Percentiles rank a stretch among this genome's conserved stretches.
Conservation (phyloP, 108 stramenopile species). For the Nitzschia inconspicua region DNA sequence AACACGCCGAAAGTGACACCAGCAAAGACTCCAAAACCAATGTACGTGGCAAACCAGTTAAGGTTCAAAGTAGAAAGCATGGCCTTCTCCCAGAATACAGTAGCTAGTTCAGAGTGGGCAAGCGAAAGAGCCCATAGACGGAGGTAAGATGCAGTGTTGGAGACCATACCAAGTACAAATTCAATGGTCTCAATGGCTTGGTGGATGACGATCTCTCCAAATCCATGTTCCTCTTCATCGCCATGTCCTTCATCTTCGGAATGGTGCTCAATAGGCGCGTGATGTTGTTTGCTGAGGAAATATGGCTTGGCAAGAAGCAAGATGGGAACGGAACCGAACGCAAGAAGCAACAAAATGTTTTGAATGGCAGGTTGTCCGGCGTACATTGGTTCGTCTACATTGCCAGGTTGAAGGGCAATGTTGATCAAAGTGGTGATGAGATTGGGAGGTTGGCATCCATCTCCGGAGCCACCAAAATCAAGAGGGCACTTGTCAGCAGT, state of each 20-base stretch:
- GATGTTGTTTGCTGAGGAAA: conserved; percentile 59
- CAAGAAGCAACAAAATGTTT: conserved; percentile 83
- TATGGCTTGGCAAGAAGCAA: conserved; percentile 94
- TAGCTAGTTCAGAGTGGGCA: conserved; percentile 97
- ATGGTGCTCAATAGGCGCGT: conserved; percentile 33
- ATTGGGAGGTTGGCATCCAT: conserved; percentile 97
- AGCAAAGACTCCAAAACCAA: conserved; percentile 95
- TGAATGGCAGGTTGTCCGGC: conserved; percentile 86
- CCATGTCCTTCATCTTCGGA: conserved; percentile 55
- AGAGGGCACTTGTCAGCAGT: conserved; percentile 84
- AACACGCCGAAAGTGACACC: conserved; percentile 96
- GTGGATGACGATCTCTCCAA: conserved; percentile 93
- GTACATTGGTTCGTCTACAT: conserved; percentile 94
- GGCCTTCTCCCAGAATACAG: conserved; percentile 99
- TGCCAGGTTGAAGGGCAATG: conserved; percentile 94
- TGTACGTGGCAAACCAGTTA: conserved; percentile 90
- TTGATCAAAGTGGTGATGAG: conserved; percentile 97
- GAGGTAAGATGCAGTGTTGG: conserved; percentile 99
- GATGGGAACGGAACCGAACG: conserved; percentile 89
- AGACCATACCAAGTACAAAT: conserved; percentile 98
- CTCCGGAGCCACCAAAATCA: conserved; percentile 88
- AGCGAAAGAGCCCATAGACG: conserved; percentile 99
- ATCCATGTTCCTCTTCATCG: conserved; percentile 77
- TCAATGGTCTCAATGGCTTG: conserved; percentile 99
- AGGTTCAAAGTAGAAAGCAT: conserved; percentile 92